These are phyloP conservation scores for Marasmius sp. DNA, from an alignment of 1,284 basidiomycete species.

Conservation along the genomic window DNA sequence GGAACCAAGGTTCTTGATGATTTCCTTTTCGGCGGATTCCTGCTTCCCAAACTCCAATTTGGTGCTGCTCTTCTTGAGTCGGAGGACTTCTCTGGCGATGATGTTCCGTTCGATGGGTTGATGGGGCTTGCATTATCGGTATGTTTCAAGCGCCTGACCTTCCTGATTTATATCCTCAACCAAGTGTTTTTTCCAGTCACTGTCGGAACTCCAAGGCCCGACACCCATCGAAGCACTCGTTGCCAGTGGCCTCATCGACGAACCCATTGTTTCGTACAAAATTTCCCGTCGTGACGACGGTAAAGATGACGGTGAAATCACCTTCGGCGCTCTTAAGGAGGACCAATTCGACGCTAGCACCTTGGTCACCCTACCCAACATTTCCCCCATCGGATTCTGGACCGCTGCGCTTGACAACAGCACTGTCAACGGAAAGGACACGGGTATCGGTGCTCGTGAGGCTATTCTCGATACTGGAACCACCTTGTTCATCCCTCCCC, in stretches of 20 bases:
- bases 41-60: conserved; percentile 44
- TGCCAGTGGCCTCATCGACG: conserved; percentile 45
- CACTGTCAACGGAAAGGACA: conserved; percentile 43
- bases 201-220: conserved; percentile 52
- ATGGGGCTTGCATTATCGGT: conserved; percentile 67
- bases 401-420: conserved; percentile 51
- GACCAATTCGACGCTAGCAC: conserved; percentile 48
- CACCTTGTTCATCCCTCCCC: conserved; percentile 50
- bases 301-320: conserved; percentile 64
- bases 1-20: neutral
- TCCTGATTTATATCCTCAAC: neutral
- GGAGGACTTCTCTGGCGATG: conserved; percentile 40
- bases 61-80: conserved; percentile 56
- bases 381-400: conserved; percentile 60
- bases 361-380: conserved; percentile 47
- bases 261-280: conserved; percentile 66
- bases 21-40: neutral
- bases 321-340: conserved; percentile 64
- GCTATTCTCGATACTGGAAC: conserved; percentile 66
- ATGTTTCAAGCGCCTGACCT: conserved; percentile 10
- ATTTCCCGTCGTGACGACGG: conserved; percentile 61
- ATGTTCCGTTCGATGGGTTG: conserved; percentile 59
- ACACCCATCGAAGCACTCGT: conserved; percentile 68
- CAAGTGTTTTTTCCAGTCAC: conserved; percentile 28
- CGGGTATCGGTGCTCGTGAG: conserved; percentile 44